Evolutionary conservation across 352 stramenopile genomes (phyloP), one percentile per base, ranked within the genome.

Genomic region (Globisporangium emineosum): DNA sequence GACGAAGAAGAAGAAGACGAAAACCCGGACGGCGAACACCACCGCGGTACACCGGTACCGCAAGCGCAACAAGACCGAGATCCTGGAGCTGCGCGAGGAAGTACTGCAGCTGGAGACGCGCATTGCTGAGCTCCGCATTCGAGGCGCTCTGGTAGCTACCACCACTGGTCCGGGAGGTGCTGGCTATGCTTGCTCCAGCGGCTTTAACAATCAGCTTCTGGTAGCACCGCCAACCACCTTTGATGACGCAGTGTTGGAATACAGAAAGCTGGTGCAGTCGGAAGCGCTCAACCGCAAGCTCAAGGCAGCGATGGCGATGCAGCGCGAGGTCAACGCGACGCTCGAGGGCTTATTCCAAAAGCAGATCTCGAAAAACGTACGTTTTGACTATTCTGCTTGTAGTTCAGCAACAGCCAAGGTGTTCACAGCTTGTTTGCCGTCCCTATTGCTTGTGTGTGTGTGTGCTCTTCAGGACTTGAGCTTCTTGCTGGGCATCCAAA

Each of bases 41-140:
- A 12, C 12, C 21, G 42, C 58, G 21, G 43, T 64, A 2, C 4
- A 53, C 17, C 57, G 57, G 19, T 37, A 57, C 30, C 47, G 58
- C 58, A 64, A 64, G 37, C 43, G 43, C 45, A 57, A 19, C 19
- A 64, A 64, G 47, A 57, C 7, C 7, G 59, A 65, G 32, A 49
- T 65, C 21, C 7, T 40, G 21, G 29, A 40, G 21, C 53, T 66
- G 3, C 51, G 52, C 0, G 23, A 47, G 35, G 21, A 56, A 32
- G 52, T 61, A 8, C 25, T 15, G 49, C 49, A 59, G 32, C 37
- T 65, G 9, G n/a, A 33, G 10, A 15, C 9, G 37, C 59, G 27
- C 17, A 45, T 65, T 23, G 21, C 52, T 32, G 1, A 47, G 27
- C 29, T 66, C 9, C 35, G 32, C 5, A 35, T 42, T 2, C 66